Evolutionary conservation across 2,329 filamentous ascomycete genomes (phyloP), one percentile per base, ranked within the genome.

Genomic region (Diatrype stigma): DNA sequence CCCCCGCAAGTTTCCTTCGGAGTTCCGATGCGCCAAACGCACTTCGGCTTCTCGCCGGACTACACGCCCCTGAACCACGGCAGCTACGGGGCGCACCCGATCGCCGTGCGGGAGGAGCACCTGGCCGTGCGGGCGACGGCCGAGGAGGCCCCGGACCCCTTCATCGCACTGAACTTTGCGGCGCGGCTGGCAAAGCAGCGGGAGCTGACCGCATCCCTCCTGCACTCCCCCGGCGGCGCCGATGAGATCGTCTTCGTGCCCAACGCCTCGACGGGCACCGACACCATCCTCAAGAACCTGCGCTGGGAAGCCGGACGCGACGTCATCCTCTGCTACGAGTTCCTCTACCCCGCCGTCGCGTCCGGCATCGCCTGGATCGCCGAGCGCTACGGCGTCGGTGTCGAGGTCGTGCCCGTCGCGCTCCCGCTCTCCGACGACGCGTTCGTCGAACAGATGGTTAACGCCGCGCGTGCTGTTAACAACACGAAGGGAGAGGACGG

Each of bases 201-300:
- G 2, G 51, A 34, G 2, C 48, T 57, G 0, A 49, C 56, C 4
- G 61, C 63, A 0, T 19, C 30, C 0, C 2, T 60, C 2, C 51
- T 67, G 3, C 30, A 45, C 26, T 63, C 59, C 44, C 35, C 51
- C 14, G 49, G 55, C 3, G 52, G 51, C 3, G 10, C 34, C 11
- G 53, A 62, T 28, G 63, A 65, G 38, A 42, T 66, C 2, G 84
- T 87, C 1, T 80, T 87, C 57, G 77, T 87, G 6, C 76, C 80
- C 21, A 89, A 89, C 60, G 82, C 85, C 4, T 87, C 83, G 0
- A 86, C 80, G 0, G 82, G 77, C 30, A 64, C 81, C 21, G 85
- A 86, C 60, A 85, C 79, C 0, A 76, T 87, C 8, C 72, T 89
- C 5, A 78, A 82, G 45, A 85, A 81, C 56, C 62, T 89, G 3